Conservation (phyloP, 768 basidiomycete species). For the Mycena chlorophos region DNA sequence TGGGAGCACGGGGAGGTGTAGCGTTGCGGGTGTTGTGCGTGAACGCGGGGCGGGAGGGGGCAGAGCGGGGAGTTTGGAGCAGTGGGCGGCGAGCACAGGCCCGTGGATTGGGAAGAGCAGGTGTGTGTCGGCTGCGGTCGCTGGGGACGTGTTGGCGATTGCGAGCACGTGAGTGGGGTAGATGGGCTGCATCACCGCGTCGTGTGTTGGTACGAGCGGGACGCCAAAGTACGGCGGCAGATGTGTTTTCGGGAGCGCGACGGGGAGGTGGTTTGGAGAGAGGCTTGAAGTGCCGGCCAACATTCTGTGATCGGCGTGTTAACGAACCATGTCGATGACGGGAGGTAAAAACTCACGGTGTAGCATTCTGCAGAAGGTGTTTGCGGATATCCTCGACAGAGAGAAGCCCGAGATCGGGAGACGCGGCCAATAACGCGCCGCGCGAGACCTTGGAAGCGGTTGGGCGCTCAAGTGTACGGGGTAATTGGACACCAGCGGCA, state of each 20-base stretch:
- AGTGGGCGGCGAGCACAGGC: conserved; percentile 61
- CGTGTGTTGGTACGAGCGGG: conserved; percentile 32
- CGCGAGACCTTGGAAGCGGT: conserved; percentile 55
- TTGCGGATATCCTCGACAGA: conserved; percentile 71
- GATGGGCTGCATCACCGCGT: conserved; percentile 30
- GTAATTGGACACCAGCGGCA: conserved; percentile 55
- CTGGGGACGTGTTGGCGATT: conserved; percentile 35
- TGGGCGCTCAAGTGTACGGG: conserved; percentile 69
- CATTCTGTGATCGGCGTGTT: conserved; percentile 43
- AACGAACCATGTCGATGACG: conserved; percentile 16
- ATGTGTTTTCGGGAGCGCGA: conserved; percentile 64
- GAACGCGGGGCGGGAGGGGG: conserved; percentile 38
- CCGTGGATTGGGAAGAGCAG: conserved; percentile 63
- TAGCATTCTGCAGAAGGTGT: conserved; percentile 49
- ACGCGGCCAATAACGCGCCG: conserved; percentile 60
- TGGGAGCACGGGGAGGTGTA: conserved; percentile 67
- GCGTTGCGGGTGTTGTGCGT: conserved; percentile 21
- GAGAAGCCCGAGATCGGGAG: conserved; percentile 64
- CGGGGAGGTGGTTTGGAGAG: conserved; percentile 56
- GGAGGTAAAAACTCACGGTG: conserved; percentile 38
- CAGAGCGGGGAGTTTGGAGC: conserved; percentile 54
- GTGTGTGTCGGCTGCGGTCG: conserved; percentile 42
- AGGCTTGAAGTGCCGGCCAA: conserved; percentile 53
- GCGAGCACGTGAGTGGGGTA: conserved; percentile 61
- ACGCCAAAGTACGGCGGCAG: conserved; percentile 60